Conservation (phyloP, 2,329 filamentous ascomycete genomes). For the Tolypocladium ovalisporum region DNA sequence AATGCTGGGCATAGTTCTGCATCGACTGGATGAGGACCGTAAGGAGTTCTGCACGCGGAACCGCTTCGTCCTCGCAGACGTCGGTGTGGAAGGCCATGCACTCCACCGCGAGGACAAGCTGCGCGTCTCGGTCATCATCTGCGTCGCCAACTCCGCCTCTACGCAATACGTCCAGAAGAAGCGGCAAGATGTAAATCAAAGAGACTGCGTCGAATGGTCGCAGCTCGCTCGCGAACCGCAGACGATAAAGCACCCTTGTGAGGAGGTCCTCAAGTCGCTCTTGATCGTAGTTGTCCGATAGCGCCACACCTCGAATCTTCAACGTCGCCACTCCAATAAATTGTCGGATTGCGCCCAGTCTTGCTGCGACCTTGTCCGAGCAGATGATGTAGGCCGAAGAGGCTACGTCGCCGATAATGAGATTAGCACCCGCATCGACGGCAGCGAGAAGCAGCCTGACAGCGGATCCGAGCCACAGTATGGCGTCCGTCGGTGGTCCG, state of each 20-base stretch:
- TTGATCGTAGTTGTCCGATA: slow-evolving; percentile 61
- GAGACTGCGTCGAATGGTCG: slow-evolving; percentile 86
- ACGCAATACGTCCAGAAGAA: slow-evolving; percentile 68
- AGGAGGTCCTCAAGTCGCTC: slow-evolving; percentile 79
- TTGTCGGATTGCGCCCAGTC: slow-evolving; percentile 64
- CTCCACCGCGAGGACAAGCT: slow-evolving; percentile 80
- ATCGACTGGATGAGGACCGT: slow-evolving; percentile 66
- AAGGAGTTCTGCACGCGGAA: slow-evolving; percentile 68
- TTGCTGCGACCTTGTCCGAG: slow-evolving; percentile 60
- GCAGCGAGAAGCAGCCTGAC: slow-evolving; percentile 62
- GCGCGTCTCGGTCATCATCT: slow-evolving; percentile 74
- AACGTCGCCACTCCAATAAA: slow-evolving; percentile 86
- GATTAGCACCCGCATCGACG: slow-evolving; percentile 69
- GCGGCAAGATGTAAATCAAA: slow-evolving; percentile 74
- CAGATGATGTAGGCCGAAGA: slow-evolving; percentile 71
- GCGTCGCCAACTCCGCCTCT: slow-evolving; percentile 66
- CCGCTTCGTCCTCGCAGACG: slow-evolving; percentile 59
- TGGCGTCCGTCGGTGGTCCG: slow-evolving; percentile 81
- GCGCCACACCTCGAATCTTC: slow-evolving; percentile 62
- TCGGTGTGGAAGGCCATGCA: slow-evolving; percentile 82
- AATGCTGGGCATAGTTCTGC: slow-evolving; percentile 84
- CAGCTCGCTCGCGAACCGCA: slow-evolving; percentile 85
- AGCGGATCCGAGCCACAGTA: slow-evolving; percentile 77
- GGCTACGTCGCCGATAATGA: slow-evolving; percentile 71
- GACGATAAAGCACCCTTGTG: slow-evolving; percentile 79